Base-by-base conservation (phyloP, 129 eudicot species). In the Oenanthe sinensis region DNA sequence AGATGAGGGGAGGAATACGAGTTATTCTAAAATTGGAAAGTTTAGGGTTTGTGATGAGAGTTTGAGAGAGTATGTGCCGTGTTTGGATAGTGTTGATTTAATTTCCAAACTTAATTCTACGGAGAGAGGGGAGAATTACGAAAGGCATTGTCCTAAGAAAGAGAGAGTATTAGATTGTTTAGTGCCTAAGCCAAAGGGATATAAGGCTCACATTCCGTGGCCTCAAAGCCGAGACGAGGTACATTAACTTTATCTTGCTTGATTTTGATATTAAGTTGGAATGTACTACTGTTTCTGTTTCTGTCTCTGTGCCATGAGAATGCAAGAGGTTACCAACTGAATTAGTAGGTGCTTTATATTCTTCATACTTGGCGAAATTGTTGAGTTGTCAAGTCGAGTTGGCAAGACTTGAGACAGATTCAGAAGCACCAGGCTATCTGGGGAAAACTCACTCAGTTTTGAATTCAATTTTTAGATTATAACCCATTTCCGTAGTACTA, bases 201-300 rank as follows among this genome's bases (percentile, higher is more conserved):
- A 93, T 76, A 90, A 90, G 83, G 33, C 70, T 77, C 92, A 83
- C 52, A 87, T 90, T 71, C 89, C 94, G 4, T 93, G 98, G 98
- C 98, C 98, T 0, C 79, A 81, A 70, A 93, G 98, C 81, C 82
- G 93, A 19, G 86, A 93, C 71, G 91, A 93, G 96, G 98, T 90
- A 82, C 15, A 0, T 8, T 28, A n/a, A 20, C 37, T 0, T 42
- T 20, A 19, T 67, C 3, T n/a, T 22, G 52, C 52, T 71, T 42
- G 3, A 19, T 17, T 19, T 2, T 43, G 19, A 71, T n/a, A 22
- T 70, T 10, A 71, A 42, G 22, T 22, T 8, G 19, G 14, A 43
- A 40, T 20, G 45, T 43, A 43, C 49, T 40, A 0, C 4, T 71
- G 43, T 42, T 16, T 40, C 40, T 37, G 16, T 40, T 71, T 40